phyloP scores from a whole-genome alignment of 257 asterid species.

The Capsicum chinense region DNA sequence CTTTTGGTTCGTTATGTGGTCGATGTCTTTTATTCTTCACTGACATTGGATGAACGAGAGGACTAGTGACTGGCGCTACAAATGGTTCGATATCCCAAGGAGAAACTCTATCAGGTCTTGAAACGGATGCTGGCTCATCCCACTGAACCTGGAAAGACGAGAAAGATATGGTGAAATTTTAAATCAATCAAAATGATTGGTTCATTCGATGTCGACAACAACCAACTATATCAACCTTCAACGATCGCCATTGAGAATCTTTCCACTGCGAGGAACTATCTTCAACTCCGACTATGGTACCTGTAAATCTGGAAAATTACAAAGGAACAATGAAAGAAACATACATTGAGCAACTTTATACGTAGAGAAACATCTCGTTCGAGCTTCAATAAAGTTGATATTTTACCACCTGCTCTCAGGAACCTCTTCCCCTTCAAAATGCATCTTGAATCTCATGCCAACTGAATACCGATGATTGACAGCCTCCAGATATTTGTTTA shows the following conservation, averaged over 20 bases:
- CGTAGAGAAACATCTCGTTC: background rate
- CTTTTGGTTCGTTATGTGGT: conserved; percentile 47
- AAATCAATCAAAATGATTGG: background rate
- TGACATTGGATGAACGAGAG: conserved; percentile 44
- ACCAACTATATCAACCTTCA: conserved; percentile 53
- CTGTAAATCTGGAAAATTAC: conserved; percentile 61
- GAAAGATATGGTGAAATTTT: background rate
- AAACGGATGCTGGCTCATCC: conserved; percentile 74
- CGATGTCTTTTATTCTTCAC: conserved; percentile 64
- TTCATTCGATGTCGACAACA: background rate
- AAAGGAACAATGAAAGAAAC: conserved; percentile 12
- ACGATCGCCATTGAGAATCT: conserved; percentile 71
- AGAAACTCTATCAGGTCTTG: conserved; percentile 77
- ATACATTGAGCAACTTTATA: background rate
- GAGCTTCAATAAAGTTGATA: background rate
- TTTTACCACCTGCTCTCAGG: conserved; percentile 69
- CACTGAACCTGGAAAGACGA: conserved; percentile 65
- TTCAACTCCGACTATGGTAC: conserved; percentile 75
- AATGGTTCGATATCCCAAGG: conserved; percentile 87
- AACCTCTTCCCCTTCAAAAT: conserved; percentile 80
- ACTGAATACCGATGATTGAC: conserved; percentile 60
- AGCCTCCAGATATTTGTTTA: conserved; percentile 75
- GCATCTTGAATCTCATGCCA: conserved; percentile 83
- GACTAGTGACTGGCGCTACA: conserved; percentile 50
- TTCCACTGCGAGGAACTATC: conserved; percentile 66